Conservation (phyloP, 108 stramenopile species). For the Nitzschia inconspicua region DNA sequence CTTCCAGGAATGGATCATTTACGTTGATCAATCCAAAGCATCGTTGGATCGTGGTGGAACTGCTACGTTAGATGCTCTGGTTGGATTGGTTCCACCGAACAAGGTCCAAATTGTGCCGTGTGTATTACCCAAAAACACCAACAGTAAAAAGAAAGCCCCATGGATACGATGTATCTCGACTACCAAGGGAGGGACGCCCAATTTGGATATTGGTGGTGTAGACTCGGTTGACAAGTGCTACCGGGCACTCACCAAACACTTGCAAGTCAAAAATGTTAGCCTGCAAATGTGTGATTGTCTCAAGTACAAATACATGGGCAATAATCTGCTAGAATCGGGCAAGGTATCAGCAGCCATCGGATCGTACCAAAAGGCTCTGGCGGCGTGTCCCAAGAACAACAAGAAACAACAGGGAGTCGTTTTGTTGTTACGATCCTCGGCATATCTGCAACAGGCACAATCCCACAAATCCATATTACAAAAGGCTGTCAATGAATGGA, state of each 20-base stretch:
- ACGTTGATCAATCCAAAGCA: constrained; percentile 67
- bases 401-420: constrained; percentile 49
- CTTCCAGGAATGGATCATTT: constrained; percentile 77
- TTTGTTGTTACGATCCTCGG: constrained; percentile 60
- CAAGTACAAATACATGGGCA: constrained; percentile 74
- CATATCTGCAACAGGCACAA: constrained; percentile 55
- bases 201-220: constrained; percentile 62
- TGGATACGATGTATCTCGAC: constrained; percentile 61
- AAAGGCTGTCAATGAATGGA: constrained; percentile 31
- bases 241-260: constrained; percentile 71
- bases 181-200: constrained; percentile 4
- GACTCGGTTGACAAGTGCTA: constrained; percentile 84
- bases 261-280: constrained; percentile 52
- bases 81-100: constrained; percentile 50
- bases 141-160: constrained; percentile 53
- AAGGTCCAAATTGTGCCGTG: constrained; percentile 49
- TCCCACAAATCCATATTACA: constrained; percentile 48
- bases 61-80: constrained; percentile 65
- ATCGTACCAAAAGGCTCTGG: constrained; percentile 62
- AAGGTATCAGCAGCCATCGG: constrained; percentile 56
- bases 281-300: constrained; percentile 63
- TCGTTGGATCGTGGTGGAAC: constrained; percentile 60
- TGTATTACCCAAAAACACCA: constrained; percentile 44
- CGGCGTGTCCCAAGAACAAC: constrained; percentile 6
- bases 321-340: constrained; percentile 55